Evolutionary conservation across 306 rosid species (phyloP).

Genomic region (Dalbergia oliveri): DNA sequence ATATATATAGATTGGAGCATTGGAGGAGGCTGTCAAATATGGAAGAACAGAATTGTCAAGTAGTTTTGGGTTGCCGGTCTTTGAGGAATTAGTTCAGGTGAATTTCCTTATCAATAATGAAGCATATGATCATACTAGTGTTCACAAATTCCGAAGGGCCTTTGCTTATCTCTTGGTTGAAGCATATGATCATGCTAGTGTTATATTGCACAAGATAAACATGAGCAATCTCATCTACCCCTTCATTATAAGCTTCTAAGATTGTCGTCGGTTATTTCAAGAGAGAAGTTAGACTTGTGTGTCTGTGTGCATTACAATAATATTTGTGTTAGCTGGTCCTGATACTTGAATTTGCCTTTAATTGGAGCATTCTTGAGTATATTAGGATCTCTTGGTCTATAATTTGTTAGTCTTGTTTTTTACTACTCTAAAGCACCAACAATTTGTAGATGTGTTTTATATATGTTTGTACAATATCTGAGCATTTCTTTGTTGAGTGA

Average conservation of each 20-base stretch:
- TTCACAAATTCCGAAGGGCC: not conserved
- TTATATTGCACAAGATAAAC: conserved; percentile 12
- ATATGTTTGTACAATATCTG: no score
- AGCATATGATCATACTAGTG: no score
- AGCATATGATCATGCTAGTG: conserved; percentile 29
- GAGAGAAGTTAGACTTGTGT: not conserved
- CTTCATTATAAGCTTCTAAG: conserved; percentile 20
- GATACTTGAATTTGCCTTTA: conserved; percentile 25
- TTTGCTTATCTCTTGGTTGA: not conserved
- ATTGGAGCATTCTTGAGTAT: not conserved
- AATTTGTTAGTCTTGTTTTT: no score
- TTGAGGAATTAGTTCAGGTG: conserved; percentile 89
- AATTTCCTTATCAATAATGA: conserved; percentile 20
- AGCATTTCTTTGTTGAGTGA: no score
- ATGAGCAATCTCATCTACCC: not conserved
- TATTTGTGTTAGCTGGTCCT: conserved; percentile 3
- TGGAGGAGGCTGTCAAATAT: conserved; percentile 89
- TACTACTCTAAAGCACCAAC: no score
- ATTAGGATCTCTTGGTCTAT: no score
- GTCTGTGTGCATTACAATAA: not conserved
- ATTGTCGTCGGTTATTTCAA: not conserved
- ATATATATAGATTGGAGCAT: conserved; percentile 74
- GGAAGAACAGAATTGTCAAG: conserved; percentile 81
- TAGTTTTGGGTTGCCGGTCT: conserved; percentile 70
- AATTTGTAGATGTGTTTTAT: no score